phyloP scores from a whole-genome alignment of 768 basidiomycete genomes.

The Rossbeevera mucosa region DNA sequence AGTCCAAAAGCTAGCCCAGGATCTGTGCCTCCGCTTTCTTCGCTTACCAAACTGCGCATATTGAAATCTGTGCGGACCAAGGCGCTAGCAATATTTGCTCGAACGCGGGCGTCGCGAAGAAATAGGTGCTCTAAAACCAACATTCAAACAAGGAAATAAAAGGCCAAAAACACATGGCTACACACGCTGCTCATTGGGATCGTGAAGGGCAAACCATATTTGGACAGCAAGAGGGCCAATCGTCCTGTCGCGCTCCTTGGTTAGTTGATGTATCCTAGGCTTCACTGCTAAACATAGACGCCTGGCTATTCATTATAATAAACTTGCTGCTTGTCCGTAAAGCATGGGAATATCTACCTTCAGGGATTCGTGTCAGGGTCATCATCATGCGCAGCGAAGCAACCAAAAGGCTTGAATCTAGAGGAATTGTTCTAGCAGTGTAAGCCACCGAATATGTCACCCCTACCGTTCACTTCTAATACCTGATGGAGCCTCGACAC shows the following conservation, averaged over 20 bases:
- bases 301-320: neutral
- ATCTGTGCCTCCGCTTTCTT: neutral
- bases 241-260: neutral
- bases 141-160: neutral
- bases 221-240: slow-evolving; percentile 22
- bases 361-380: slow-evolving; percentile 13
- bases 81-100: slow-evolving; percentile 18
- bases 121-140: slow-evolving; percentile 7
- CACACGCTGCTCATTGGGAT: slow-evolving; percentile 3
- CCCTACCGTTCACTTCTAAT: slow-evolving; percentile 13
- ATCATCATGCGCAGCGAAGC: slow-evolving; percentile 18
- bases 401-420: slow-evolving; percentile 10
- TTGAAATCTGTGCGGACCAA: slow-evolving; percentile 8
- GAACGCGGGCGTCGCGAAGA: slow-evolving; percentile 3
- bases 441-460: neutral
- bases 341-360: slow-evolving; percentile 2
- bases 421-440: neutral
- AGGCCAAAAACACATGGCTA: neutral
- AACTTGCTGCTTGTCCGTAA: neutral
- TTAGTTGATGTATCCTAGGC: slow-evolving; percentile 12
- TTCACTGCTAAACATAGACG: slow-evolving; percentile 4
- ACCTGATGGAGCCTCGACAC: slow-evolving; percentile 11
- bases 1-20: slow-evolving; percentile 14
- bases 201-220: slow-evolving; percentile 12
- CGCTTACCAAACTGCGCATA: neutral